Base-by-base conservation (phyloP, 768 basidiomycete genomes). In the Termitomyces sp. region DNA sequence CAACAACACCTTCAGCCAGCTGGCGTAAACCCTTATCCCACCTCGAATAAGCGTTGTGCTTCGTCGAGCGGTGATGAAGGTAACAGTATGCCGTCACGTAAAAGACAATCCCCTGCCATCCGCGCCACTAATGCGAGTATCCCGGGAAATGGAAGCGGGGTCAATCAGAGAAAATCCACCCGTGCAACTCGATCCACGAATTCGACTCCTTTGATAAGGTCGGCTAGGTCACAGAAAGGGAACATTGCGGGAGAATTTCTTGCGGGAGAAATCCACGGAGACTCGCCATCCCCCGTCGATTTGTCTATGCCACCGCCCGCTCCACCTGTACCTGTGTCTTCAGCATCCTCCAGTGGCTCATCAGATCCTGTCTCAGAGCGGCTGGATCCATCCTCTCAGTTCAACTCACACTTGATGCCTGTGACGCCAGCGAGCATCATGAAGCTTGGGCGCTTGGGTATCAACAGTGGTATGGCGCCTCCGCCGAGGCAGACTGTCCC, bases 391-490 rank as follows among this genome's bases (percentile, higher is more conserved):
- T 65, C 71, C 17, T 67, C 65, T 20, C 59, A 65, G 14, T 57
- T 67, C 25, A 67, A 67, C 32, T 63, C 64, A 2, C 79, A 77
- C 62, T 71, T 86, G 63, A 84, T 79, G 5, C 96, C 96, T 6
- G 92, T 94, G 48, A 97, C 96, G 0, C 96, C 96, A 0, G 90
- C 93, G 0, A 91, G 86, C 60, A 89, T 98, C 69, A 93, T 98
- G 92, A 96, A 96, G 65, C 79, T 98, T 7, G 87, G 88, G 3
- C 76, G 83, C 42, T 72, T 89, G 2, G 84, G 86, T 5, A 75
- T 83, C 56, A 78, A 81, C 52, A 83, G 74, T 51, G 72, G 78
- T 34, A 71, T 81, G 40, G 70, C 78, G 5, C 79, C 78, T 46
- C 66, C 71, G 3, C 56, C 59, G 36, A 31, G 67, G 60, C 68